These are phyloP conservation scores for Arabidopsis lyrata DNA, from an alignment of 441 rosid species.

Conservation along the genomic window DNA sequence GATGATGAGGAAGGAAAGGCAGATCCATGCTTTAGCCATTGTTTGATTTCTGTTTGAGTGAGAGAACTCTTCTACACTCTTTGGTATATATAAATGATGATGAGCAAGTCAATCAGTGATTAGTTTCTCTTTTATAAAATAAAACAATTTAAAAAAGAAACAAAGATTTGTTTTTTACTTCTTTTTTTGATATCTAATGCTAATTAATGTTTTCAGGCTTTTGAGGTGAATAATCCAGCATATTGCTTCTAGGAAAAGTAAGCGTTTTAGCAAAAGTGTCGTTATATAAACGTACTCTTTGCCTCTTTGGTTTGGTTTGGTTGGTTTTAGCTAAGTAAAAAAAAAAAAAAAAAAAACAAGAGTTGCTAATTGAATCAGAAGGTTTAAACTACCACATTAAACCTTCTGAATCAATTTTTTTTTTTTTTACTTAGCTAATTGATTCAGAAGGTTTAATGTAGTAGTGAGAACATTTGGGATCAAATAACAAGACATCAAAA, in stretches of 20 bases:
- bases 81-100: slow-evolving; percentile 30
- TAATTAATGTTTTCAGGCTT: slow-evolving; percentile 32
- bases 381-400: too few relatives aligned
- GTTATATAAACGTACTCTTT: slow-evolving; percentile 4
- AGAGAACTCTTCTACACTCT: slow-evolving; percentile 13
- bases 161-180: neutral
- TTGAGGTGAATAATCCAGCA: slow-evolving; percentile 42
- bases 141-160: neutral
- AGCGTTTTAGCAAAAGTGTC: slow-evolving; percentile 23
- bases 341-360: neutral
- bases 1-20: slow-evolving; percentile 47
- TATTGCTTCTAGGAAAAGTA: slow-evolving; percentile 32
- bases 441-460: neutral
- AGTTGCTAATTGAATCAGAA: neutral
- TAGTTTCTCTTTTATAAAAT: slow-evolving; percentile 4
- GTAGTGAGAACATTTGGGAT: slow-evolving; percentile 17
- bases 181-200: neutral
- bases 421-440: too few relatives aligned
- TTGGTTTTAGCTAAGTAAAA: neutral
- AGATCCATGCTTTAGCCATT: slow-evolving; percentile 50
- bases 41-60: slow-evolving; percentile 27
- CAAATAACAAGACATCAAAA: slow-evolving; percentile 35
- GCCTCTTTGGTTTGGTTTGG: too few relatives aligned
- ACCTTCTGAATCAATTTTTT: too few relatives aligned
- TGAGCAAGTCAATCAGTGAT: slow-evolving; percentile 24